Evolutionary conservation across 164 flowering plant genomes (phyloP), one percentile per base, ranked within the genome.

Genomic region (Paratinospora sagittata): DNA sequence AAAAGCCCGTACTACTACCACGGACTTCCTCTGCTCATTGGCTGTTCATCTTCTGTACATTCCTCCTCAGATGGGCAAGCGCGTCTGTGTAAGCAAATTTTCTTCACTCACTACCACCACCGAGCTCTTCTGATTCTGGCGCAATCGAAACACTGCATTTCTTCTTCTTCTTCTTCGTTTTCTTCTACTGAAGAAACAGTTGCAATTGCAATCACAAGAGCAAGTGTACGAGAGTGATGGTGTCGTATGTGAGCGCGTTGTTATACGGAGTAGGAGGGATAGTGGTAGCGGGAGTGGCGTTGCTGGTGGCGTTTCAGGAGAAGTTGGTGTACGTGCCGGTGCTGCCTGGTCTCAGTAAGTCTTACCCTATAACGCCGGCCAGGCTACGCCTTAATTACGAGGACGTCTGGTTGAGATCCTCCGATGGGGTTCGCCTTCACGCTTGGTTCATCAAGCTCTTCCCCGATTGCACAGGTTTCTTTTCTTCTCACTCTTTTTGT

Each of bases 361-460:
- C 97, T 19, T 96, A 96, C 82, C 82, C 91, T 26, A 81, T 91
- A 33, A 93, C 91, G 0, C 98, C 99, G 2, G 84, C 95, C 14
- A 86, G 97, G 16, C 90, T 96, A 61, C 90, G 91, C 7, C 90
- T 96, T 74, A 13, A 65, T 17, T 91, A 89, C 81, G 97, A 96
- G 70, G 99, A 96, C 70, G 93, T 96, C 34, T 96, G 97, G 99
- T 91, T 96, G 78, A 78, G 77, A 73, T 89, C 99, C 71, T 80
- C 88, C 65, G 99, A 96, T 67, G 98, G 98, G 23, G 88, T 93
- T 68, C 88, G 89, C 23, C 97, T 96, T 68, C 99, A 96, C 68
- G 84, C 98, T 26, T 96, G 99, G 99, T 91, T 96, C 86, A 93
- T 96, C 85, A 96, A 93, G 83, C 90, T 91, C 81, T 82, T 87